These are phyloP conservation scores for Xylaria castorea DNA, from an alignment of 495 filamentous ascomycete genomes.

Conservation along the genomic window DNA sequence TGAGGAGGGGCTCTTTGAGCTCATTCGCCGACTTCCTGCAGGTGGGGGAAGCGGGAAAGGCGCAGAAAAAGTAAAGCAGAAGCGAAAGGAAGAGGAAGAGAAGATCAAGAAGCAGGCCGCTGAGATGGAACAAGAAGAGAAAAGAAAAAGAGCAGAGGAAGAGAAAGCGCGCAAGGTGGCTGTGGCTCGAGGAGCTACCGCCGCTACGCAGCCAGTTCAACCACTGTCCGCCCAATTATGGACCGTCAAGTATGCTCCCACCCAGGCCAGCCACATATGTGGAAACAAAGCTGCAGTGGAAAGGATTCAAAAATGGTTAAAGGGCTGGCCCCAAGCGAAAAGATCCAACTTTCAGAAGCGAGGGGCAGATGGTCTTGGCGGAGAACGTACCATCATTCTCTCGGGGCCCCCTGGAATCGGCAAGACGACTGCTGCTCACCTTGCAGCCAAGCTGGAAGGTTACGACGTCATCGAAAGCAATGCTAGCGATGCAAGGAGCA, in stretches of 20 bases:
- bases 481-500: slow-evolving; percentile 95
- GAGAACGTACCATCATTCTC: slow-evolving; percentile 84
- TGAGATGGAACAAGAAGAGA: slow-evolving; percentile 78
- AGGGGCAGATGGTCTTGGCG: slow-evolving; percentile 81
- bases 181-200: slow-evolving; percentile 47
- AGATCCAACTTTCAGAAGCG: slow-evolving; percentile 77
- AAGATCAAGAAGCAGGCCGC: slow-evolving; percentile 77
- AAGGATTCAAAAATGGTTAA: slow-evolving; percentile 85
- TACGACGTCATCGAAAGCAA: slow-evolving; percentile 95
- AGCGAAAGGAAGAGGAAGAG: slow-evolving; percentile 79
- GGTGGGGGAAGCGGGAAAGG: slow-evolving; percentile 87
- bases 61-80: slow-evolving; percentile 81
- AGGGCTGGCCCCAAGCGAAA: slow-evolving; percentile 75
- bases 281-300: slow-evolving; percentile 93
- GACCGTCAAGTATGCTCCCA: slow-evolving; percentile 96
- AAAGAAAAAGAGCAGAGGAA: slow-evolving; percentile 56
- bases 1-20: slow-evolving; percentile 87
- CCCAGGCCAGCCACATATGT: slow-evolving; percentile 83
- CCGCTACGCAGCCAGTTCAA: slow-evolving; percentile 42
- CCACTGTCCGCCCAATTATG: slow-evolving; percentile 75
- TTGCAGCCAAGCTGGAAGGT: slow-evolving; percentile 90
- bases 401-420: slow-evolving; percentile 96
- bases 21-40: slow-evolving; percentile 83
- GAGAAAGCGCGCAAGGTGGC: slow-evolving; percentile 57
- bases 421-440: slow-evolving; percentile 96